A percentile compares a stretch with the other conserved stretches of the same genome.
phyloP scores from a whole-genome alignment of 2,329 filamentous ascomycete genomes.

The Cyclaneusma minus region DNA sequence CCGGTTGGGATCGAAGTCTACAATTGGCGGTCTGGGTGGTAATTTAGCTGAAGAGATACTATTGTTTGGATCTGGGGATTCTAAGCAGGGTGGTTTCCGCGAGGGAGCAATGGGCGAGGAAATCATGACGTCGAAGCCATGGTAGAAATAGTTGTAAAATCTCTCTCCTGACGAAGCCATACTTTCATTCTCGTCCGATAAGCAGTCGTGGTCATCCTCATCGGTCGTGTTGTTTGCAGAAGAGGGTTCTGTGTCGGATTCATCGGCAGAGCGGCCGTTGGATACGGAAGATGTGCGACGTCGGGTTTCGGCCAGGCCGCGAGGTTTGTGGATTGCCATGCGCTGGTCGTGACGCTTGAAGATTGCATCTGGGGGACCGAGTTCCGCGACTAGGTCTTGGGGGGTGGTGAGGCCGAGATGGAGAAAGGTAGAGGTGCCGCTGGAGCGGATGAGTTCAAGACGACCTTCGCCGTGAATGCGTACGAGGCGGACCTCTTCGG shows the following conservation, averaged over 20 bases:
- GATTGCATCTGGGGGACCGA: conserved; percentile 86
- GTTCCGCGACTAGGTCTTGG: conserved; percentile 78
- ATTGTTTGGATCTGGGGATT: conserved; percentile 10
- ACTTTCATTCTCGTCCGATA: conserved; percentile 44
- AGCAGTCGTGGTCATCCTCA: conserved; percentile 44
- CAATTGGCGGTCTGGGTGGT: conserved; percentile 7
- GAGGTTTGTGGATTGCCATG: conserved; percentile 67
- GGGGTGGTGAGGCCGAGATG: conserved; percentile 74
- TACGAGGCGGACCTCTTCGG: conserved; percentile 76
- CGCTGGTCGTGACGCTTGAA: conserved; percentile 84
- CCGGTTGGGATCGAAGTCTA: conserved; percentile 20
- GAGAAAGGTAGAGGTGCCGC: conserved; percentile 52
- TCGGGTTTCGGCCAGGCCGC: conserved; percentile 34
- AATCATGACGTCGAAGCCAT: conserved; percentile 88
- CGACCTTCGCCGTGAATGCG: conserved; percentile 63
- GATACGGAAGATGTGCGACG: conserved; percentile 29
- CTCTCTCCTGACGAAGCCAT: conserved; percentile 50
- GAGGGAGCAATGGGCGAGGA: conserved; percentile 57
- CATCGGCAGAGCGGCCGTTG: conserved; percentile 34
- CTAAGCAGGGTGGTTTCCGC: conserved; percentile 39
- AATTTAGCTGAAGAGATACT: conserved; percentile 10
- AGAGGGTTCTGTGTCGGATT: conserved; percentile 60
- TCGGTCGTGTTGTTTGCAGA: conserved; percentile 58
- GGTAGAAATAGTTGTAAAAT: conserved; percentile 95
- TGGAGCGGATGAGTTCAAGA: conserved; percentile 62